Evolutionary conservation across 108 stramenopile species (phyloP).

Genomic region (Discostella stelligeroides): DNA sequence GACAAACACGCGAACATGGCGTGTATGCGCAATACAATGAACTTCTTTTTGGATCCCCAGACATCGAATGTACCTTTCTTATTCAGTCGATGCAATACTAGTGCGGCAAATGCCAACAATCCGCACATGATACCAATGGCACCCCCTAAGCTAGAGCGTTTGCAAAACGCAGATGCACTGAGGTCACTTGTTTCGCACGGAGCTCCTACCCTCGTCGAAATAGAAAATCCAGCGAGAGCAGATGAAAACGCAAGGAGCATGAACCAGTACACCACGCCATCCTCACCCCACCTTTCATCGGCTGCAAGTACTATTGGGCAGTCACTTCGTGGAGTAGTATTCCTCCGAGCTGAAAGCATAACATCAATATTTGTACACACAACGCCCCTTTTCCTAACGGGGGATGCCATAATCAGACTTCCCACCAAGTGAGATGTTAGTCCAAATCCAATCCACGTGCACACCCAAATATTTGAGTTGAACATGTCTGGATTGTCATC

Average conservation of each 20-base stretch:
- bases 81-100: slow-evolving; percentile 21
- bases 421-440: slow-evolving; percentile 30
- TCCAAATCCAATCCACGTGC: slow-evolving; percentile 29
- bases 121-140: slow-evolving; percentile 23
- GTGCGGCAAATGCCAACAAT: slow-evolving; percentile 12
- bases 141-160: slow-evolving; percentile 21
- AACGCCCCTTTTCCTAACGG: slow-evolving; percentile 20
- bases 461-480: slow-evolving; percentile 40
- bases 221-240: slow-evolving; percentile 30
- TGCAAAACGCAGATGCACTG: slow-evolving; percentile 29
- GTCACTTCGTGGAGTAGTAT: not conserved
- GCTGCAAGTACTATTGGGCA: not conserved
- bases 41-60: slow-evolving; percentile 2
- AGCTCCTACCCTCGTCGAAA: slow-evolving; percentile 1
- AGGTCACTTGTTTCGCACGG: slow-evolving; percentile 16
- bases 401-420: slow-evolving; percentile 29
- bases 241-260: slow-evolving; percentile 27
- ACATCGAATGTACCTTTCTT: slow-evolving; percentile 29
- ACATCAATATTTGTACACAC: not conserved
- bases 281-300: slow-evolving; percentile 4
- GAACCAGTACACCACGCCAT: slow-evolving; percentile 34
- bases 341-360: not conserved
- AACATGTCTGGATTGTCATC: slow-evolving; percentile 17
- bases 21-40: slow-evolving; percentile 19
- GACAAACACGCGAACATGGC: slow-evolving; percentile 12